Evolutionary conservation across 2,329 filamentous ascomycete species (phyloP), one percentile per base, ranked within the genome.

Genomic region (Monilinia aucupariae): DNA sequence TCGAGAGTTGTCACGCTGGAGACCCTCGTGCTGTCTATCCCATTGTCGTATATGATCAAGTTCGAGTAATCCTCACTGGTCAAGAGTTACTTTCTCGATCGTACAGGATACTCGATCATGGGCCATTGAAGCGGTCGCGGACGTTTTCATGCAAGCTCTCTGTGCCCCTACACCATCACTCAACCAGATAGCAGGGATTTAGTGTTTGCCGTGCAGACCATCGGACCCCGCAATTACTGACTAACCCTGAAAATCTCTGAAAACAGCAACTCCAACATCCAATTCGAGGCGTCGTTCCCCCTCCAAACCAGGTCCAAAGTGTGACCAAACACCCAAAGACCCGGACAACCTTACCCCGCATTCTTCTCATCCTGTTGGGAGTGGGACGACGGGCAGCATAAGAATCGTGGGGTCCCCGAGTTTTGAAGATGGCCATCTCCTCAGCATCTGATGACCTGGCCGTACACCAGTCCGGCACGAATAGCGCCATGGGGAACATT

Each of bases 211-310:
- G n/a, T 34, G 54, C 54, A 58, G 54, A 25, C 52, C 45, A 52
- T 43, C 45, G 22, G 41, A 58, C 60, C 60, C 60, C 60, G 52
- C 60, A 58, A 62, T 49, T 58, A 30, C 60, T 48, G 52, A 62
- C 60, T 62, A 62, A 62, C 50, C 43, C 27, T 49, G 45, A 62
- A 62, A 62, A 62, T 34, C 39, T 62, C 34, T 62, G 45, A 62
- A 58, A 58, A 53, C 32, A 8, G 32, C 30, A 47, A 47, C 54
- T 25, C n/a, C 43, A 50, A 58, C 52, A 58, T 62, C 52, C 52
- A 58, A 62, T 62, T 58, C 52, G 60, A 62, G 51, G 60, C 58
- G 49, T 58, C 13, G n/a, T 62, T 61, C 52, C 52, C 60, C 43
- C 30, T 50, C 43, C 43, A 49, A 37, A 32, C 60, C 52, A 50